Conservation (phyloP, 345 rosid species). For the rapeseed (Brassica napus) region Da-Ae NC_063434.1:25084501-25085000, state of each 20-base stretch:
- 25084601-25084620: background rate
- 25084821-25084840: too few species aligned
- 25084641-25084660: background rate
- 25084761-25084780: background rate
- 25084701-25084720: background rate
- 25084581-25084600: background rate
- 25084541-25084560: conserved; percentile 2
- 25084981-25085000: conserved; percentile 11
- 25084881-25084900: background rate
- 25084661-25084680: background rate
- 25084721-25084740: background rate
- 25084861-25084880: too few species aligned
- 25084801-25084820: background rate
- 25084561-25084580: background rate
- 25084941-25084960: background rate
- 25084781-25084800: background rate
- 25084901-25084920: conserved; percentile 9
- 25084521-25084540: conserved; percentile 4
- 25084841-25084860: too few species aligned
- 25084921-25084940: background rate
- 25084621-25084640: background rate
- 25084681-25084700: background rate
- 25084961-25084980: conserved; percentile 21
- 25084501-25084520: conserved; percentile 3
- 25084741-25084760: background rate